phyloP scores from a whole-genome alignment of 257 asterid species.

The Cinchona pubescens region DNA sequence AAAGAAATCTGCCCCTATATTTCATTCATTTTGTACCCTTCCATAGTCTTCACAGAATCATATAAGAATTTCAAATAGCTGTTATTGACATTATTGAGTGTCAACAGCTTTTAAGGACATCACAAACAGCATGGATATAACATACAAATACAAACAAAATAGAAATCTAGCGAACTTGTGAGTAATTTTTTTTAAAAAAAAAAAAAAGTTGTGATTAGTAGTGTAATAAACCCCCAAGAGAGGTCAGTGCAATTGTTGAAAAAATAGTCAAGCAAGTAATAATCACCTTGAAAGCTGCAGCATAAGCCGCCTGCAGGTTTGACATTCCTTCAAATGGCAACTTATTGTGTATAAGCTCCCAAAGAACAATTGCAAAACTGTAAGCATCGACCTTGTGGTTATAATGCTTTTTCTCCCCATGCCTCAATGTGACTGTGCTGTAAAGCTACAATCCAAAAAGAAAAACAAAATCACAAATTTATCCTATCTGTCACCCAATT shows the following conservation, averaged over 20 bases:
- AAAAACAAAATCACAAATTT: background rate
- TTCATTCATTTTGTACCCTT: background rate
- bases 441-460: slow-evolving; percentile 61
- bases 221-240: background rate
- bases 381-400: slow-evolving; percentile 97
- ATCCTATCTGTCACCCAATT: slow-evolving; percentile 1
- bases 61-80: background rate
- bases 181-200: background rate
- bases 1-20: background rate
- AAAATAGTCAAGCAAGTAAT: background rate
- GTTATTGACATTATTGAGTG: background rate
- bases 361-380: slow-evolving; percentile 91
- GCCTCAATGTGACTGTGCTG: slow-evolving; percentile 91
- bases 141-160: background rate
- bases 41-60: background rate
- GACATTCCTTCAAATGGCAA: slow-evolving; percentile 92
- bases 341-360: slow-evolving; percentile 89
- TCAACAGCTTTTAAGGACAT: background rate
- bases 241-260: background rate
- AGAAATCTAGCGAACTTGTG: background rate
- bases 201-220: background rate
- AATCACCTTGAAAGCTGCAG: slow-evolving; percentile 92
- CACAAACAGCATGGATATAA: background rate
- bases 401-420: slow-evolving; percentile 96
- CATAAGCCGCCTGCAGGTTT: slow-evolving; percentile 96